Conservation (phyloP, 2,329 filamentous ascomycete genomes). For the Exophiala lecanii-corni region DNA sequence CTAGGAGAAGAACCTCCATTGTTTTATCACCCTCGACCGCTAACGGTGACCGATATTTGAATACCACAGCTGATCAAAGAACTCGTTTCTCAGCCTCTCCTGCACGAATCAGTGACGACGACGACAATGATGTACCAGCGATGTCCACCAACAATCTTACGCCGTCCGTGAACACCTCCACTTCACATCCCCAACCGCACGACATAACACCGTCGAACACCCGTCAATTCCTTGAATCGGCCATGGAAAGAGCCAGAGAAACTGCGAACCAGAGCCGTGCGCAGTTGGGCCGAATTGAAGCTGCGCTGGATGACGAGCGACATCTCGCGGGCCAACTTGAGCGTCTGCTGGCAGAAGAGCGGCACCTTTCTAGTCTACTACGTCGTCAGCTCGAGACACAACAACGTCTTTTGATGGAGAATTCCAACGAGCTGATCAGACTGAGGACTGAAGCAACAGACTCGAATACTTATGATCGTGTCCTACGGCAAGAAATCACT, state of each 20-base stretch:
- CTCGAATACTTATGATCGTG: conserved; percentile 16
- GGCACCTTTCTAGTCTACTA: conserved; percentile 20
- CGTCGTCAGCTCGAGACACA: conserved; percentile 24
- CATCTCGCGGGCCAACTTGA: conserved; percentile 22
- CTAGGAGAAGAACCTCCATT: conserved; percentile 38
- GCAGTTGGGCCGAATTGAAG: conserved; percentile 21
- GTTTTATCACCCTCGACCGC: conserved; percentile 35
- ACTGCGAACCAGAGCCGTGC: conserved; percentile 12
- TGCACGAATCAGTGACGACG: conserved; percentile 34
- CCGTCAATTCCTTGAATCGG: conserved; percentile 23
- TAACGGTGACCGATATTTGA: conserved; percentile 26
- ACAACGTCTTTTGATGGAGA: conserved; percentile 17
- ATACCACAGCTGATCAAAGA: conserved; percentile 32
- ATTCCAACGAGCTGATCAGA: conserved; percentile 9
- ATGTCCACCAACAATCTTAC: conserved; percentile 12
- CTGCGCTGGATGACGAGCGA: conserved; percentile 22
- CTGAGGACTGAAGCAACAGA: conserved; percentile 12
- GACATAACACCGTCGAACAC: conserved; percentile 22
- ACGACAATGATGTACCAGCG: conserved; percentile 19
- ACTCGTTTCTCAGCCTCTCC: conserved; percentile 40
- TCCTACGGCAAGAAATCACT: conserved; percentile 19
- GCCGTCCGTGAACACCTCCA: conserved; percentile 4
- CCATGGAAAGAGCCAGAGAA: conserved; percentile 19
- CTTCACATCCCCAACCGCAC: conserved; percentile 7
- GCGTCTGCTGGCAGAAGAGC: conserved; percentile 22